Evolutionary conservation across 2,329 filamentous ascomycete species (phyloP), one percentile per base, ranked within the genome.

Genomic region (Epichloe elymi): DNA sequence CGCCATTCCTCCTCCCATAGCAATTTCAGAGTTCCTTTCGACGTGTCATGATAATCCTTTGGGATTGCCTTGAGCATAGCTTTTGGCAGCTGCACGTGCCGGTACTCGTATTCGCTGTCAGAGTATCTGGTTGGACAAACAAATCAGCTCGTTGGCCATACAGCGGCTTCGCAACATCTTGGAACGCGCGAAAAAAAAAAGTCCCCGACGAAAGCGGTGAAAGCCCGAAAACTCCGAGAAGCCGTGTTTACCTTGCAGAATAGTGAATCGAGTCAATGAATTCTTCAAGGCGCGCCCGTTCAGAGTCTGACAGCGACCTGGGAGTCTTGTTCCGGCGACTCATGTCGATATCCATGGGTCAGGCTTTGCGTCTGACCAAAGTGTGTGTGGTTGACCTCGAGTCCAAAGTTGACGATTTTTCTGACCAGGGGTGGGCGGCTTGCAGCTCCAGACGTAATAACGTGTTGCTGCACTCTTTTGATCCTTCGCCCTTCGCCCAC

Each of bases 1-100:
- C 93, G 83, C 93, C 93, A 98, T 72, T 98, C 93, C 58, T 97
- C 91, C 69, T 98, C 93, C 90, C 91, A 96, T 55, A 98, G 73
- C 59, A 98, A 74, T 74, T 97, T 98, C 68, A 98, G 72, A 5
- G 91, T 97, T 55, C 93, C 93, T 70, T 95, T 88, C 49, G 81
- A 74, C 48, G 82, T 78, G 68, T 96, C 90, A 64, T 95, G 91
- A 70, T 95, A 95, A 57, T 96, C 91, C 66, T 90, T 85, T 19
- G 93, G 93, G 59, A 98, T 97, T 40, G 81, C 86, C 71, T 97
- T 97, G 57, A 98, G 82, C 93, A 98, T 98, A 60, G 88, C 84
- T 72, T 98, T 98, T 42, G 93, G 93, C 33, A 98, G 81, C 69
- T 96, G 90, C 53, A 98, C 93, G 69, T 98, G 93, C 57, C 93